Conservation (phyloP, 2,329 filamentous ascomycete species). For the Cladosporium phlei region DNA sequence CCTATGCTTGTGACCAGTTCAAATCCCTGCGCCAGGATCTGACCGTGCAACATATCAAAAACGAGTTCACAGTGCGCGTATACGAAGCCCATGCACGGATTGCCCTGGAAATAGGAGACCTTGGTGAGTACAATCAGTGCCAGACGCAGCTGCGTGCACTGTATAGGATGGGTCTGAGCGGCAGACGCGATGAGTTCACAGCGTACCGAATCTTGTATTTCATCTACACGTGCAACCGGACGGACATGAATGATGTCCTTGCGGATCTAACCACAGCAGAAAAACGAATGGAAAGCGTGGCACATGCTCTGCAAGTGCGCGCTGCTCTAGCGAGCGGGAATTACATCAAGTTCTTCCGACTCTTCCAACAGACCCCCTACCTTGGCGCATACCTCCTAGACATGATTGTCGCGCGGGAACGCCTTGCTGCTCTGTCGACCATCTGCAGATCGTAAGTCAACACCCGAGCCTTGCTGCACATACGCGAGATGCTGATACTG, state of each 20-base stretch:
- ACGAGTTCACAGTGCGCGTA: slow-evolving; percentile 90
- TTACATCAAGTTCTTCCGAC: slow-evolving; percentile 95
- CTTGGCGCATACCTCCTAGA: slow-evolving; percentile 99
- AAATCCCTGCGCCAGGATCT: slow-evolving; percentile 97
- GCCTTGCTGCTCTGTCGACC: slow-evolving; percentile 80
- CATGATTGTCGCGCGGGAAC: slow-evolving; percentile 95
- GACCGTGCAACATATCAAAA: slow-evolving; percentile 95
- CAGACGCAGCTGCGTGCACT: slow-evolving; percentile 94
- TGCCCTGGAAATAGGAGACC: slow-evolving; percentile 93
- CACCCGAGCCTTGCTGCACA: background rate
- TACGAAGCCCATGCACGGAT: slow-evolving; percentile 98
- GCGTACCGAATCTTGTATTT: slow-evolving; percentile 99
- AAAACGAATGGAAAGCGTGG: slow-evolving; percentile 77
- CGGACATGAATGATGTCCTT: slow-evolving; percentile 95
- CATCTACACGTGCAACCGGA: slow-evolving; percentile 97
- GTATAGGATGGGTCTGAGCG: slow-evolving; percentile 81
- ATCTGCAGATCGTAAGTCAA: slow-evolving; percentile 87
- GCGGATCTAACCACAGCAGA: slow-evolving; percentile 98
- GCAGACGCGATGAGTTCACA: slow-evolving; percentile 92
- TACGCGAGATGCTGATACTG: slow-evolving; percentile 41
- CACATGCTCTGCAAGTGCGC: slow-evolving; percentile 86
- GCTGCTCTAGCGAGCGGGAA: slow-evolving; percentile 90
- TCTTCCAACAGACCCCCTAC: slow-evolving; percentile 76
- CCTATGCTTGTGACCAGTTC: slow-evolving; percentile 98
- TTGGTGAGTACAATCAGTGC: slow-evolving; percentile 99